A percentile compares a stretch with the other conserved stretches of the same genome.
These are phyloP conservation scores for Akebia trifoliata DNA, from an alignment of 164 flowering plant genomes.

Conservation along the genomic window DNA sequence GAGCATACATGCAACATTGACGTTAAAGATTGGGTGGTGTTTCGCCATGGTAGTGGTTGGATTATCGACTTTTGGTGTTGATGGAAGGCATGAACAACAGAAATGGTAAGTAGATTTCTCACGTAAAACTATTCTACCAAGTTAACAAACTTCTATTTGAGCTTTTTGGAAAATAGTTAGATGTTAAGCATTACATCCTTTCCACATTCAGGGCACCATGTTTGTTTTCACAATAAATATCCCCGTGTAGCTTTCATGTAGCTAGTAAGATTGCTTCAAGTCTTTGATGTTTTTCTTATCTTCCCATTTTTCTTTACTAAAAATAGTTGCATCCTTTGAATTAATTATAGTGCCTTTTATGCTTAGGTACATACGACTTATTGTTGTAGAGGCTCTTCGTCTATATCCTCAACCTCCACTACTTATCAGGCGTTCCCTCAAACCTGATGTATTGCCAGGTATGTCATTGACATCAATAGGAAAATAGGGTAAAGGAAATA, in stretches of 20 bases:
- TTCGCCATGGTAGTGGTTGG: too few relatives aligned
- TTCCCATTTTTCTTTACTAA: not conserved
- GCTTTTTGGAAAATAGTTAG: too few relatives aligned
- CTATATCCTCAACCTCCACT: slow-evolving; percentile 95
- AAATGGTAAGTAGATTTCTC: too few relatives aligned
- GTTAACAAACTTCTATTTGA: too few relatives aligned
- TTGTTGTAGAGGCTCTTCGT: slow-evolving; percentile 87
- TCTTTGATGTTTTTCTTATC: not conserved
- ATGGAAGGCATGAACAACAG: too few relatives aligned
- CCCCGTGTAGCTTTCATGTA: not conserved
- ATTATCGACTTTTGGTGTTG: too few relatives aligned
- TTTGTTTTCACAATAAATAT: too few relatives aligned
- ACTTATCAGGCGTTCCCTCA: slow-evolving; percentile 89
- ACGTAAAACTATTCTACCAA: too few relatives aligned
- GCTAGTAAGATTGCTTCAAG: not conserved
- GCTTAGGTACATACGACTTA: slow-evolving; percentile 75
- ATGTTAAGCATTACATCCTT: too few relatives aligned
- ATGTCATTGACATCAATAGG: slow-evolving; percentile 4
- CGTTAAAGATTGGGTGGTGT: too few relatives aligned
- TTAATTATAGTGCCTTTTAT: not conserved
- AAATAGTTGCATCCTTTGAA: not conserved
- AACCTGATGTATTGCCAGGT: slow-evolving; percentile 85
- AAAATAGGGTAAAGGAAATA: not conserved
- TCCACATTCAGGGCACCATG: too few relatives aligned
- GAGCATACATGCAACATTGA: too few relatives aligned